Evolutionary conservation across 129 eudicot genomes (phyloP).

Genomic region (Centrapalus pauciflorus): DNA sequence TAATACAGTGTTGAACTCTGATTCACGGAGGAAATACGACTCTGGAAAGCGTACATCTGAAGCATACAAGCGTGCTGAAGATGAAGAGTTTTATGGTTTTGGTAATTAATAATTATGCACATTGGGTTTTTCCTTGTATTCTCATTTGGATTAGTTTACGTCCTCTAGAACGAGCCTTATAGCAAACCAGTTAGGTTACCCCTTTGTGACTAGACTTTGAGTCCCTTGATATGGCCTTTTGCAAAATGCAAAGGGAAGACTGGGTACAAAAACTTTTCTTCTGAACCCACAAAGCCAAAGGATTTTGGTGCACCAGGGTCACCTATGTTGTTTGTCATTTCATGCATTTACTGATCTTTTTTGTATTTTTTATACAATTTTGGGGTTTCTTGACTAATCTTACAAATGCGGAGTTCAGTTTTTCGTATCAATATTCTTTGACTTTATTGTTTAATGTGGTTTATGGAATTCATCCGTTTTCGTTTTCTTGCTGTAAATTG

Average conservation of each 20-base stretch:
- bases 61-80: slow-evolving; percentile 43
- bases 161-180: background rate
- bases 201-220: background rate
- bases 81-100: slow-evolving; percentile 84
- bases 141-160: background rate
- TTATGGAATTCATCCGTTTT: background rate
- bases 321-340: background rate
- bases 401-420: background rate
- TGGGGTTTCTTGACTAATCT: background rate
- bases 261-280: background rate
- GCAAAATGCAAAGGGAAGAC: background rate
- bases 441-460: background rate
- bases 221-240: no score
- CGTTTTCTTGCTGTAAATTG: background rate
- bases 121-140: background rate
- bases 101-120: slow-evolving; percentile 37
- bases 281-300: background rate
- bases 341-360: background rate
- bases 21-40: slow-evolving; percentile 54
- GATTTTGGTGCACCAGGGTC: background rate
- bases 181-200: background rate
- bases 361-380: background rate
- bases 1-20: slow-evolving; percentile 61
- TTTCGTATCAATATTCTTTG: background rate
- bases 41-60: slow-evolving; percentile 44